Evolutionary conservation across 371 early-diverging fungal species (phyloP), one percentile per base, ranked within the genome.

Genomic region (Circinella minor): DNA sequence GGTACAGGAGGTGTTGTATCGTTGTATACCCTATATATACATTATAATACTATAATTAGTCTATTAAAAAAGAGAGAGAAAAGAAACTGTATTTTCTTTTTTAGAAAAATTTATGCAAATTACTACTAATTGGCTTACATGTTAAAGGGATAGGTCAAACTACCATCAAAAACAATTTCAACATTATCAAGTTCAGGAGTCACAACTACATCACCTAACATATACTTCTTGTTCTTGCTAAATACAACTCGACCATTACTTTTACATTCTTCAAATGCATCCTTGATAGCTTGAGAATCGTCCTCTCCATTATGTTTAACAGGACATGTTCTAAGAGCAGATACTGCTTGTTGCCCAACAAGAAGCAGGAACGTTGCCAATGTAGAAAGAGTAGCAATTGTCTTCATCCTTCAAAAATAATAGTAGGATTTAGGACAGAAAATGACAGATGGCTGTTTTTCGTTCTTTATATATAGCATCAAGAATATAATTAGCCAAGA

Each of bases 221-320:
- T 54, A 20, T 65, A 73, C 7, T 54, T 66, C 7, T 66, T 34
- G 11, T 64, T 64, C 8, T 71, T 65, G 8, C 55, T 37, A 39
- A 73, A 62, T 3, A 70, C 49, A 15, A 73, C 73, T 1, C 71
- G 71, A 2, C 73, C 73, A 4, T 71, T 71, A 18, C 65, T 38
- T 36, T 73, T 66, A 55, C 73, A 73, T 39, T 70, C 55, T 4
- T 62, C 59, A 43, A 68, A 64, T 10, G 73, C 73, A n/a, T 71
- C 66, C 61, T 70, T 64, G 27, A 73, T 65, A 13, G 48, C 66
- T 6, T 60, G 49, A 3, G 67, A 54, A 27, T 73, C 73, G 57
- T 73, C 63, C 17, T 57, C 20, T 27, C 70, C 66, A 48, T 70
- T 66, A 48, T 70, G 71, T 38, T 70, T 59, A 11, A 70, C 61